Conservation (phyloP, 805 yeast species). For the Hanseniaspora osmophila region DNA sequence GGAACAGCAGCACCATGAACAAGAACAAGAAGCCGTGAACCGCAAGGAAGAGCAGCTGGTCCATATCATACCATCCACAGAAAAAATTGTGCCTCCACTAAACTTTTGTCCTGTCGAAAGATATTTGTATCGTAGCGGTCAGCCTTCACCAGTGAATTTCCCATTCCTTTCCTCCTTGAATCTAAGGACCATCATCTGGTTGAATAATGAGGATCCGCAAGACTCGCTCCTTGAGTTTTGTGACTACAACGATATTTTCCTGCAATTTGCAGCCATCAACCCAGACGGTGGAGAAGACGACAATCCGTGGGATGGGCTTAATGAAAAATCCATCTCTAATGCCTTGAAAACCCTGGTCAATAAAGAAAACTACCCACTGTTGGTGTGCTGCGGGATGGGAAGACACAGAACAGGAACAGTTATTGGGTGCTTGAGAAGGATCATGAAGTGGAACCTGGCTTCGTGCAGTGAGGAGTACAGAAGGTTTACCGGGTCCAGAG, state of each 20-base stretch:
- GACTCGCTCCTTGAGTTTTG: constrained; percentile 78
- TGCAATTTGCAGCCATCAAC: constrained; percentile 72
- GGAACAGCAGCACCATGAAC: background rate
- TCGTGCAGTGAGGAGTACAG: constrained; percentile 86
- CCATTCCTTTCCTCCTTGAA: constrained; percentile 65
- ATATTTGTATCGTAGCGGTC: constrained; percentile 78
- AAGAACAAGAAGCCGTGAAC: background rate
- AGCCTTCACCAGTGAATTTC: constrained; percentile 87
- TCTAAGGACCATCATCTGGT: constrained; percentile 76
- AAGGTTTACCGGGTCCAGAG: constrained; percentile 82
- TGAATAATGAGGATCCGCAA: constrained; percentile 89
- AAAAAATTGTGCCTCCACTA: constrained; percentile 78
- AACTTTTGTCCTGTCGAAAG: constrained; percentile 92
- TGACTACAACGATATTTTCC: constrained; percentile 50
- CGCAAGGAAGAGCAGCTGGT: background rate
- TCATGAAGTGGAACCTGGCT: constrained; percentile 97
- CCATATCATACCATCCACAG: constrained; percentile 27
- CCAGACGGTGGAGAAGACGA: constrained; percentile 57
- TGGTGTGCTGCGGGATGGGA: constrained; percentile 97
- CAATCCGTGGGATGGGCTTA: constrained; percentile 93
- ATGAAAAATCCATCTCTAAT: constrained; percentile 64
- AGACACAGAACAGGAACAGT: constrained; percentile 95
- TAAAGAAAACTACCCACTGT: constrained; percentile 62
- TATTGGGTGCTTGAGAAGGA: constrained; percentile 77
- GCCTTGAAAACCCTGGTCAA: constrained; percentile 68